Evolutionary conservation across 306 rosid species (phyloP).

Genomic region (Parietaria judaica): DNA sequence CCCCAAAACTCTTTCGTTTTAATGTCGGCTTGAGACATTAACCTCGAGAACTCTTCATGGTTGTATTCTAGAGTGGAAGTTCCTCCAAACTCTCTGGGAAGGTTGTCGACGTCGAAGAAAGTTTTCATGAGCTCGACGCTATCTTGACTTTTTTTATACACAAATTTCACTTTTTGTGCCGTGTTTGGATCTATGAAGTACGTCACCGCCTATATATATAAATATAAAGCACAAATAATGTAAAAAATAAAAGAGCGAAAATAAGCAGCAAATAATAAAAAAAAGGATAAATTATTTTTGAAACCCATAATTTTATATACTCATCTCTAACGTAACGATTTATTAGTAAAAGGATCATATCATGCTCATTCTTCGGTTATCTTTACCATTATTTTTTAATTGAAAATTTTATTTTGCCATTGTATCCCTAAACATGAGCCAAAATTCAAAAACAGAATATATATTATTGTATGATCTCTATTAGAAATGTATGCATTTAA

Average conservation of each 20-base stretch:
- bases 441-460: too few relatives aligned
- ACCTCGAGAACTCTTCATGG: conserved; percentile 66
- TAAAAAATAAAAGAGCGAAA: conserved; percentile 9
- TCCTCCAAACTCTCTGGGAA: conserved; percentile 80
- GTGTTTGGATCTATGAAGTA: conserved; percentile 77
- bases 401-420: too few relatives aligned
- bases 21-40: conserved; percentile 67
- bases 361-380: too few relatives aligned
- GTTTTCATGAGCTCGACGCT: conserved; percentile 13
- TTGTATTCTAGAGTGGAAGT: conserved; percentile 61
- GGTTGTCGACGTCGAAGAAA: conserved; percentile 27
- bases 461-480: too few relatives aligned
- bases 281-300: too few relatives aligned
- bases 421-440: too few relatives aligned
- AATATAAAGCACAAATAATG: background rate
- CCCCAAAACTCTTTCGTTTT: conserved; percentile 85
- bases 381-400: too few relatives aligned
- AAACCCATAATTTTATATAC: too few relatives aligned
- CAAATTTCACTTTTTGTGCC: conserved; percentile 70
- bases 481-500: too few relatives aligned
- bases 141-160: conserved; percentile 57
- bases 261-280: background rate
- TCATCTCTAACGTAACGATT: too few relatives aligned
- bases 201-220: conserved; percentile 44
- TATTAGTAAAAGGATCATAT: too few relatives aligned